A percentile compares a stretch with the other conserved stretches of the same genome.
These are phyloP conservation scores for Mimosa pudica DNA, from an alignment of 306 rosid species.

Conservation along the genomic window DNA sequence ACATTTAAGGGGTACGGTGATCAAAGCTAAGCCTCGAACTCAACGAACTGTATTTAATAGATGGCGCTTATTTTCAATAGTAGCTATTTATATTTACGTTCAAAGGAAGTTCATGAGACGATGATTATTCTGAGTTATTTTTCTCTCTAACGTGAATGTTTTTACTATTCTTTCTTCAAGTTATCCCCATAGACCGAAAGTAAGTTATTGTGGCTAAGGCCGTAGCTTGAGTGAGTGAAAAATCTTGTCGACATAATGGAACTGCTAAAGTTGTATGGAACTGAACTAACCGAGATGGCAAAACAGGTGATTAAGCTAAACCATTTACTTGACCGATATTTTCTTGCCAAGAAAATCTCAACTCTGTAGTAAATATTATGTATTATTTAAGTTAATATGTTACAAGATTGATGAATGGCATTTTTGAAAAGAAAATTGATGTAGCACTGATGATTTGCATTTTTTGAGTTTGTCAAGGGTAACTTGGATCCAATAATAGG, in stretches of 20 bases:
- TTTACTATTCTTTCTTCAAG: too few relatives aligned
- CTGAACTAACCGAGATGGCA: slow-evolving; percentile 1
- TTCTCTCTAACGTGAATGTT: neutral
- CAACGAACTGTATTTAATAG: neutral
- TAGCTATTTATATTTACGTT: neutral
- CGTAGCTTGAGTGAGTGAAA: slow-evolving; percentile 3
- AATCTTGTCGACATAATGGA: slow-evolving; percentile 1
- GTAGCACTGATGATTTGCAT: neutral
- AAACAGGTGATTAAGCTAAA: slow-evolving; percentile 2
- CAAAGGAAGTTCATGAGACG: neutral
- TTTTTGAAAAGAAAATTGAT: neutral
- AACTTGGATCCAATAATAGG: slow-evolving; percentile 9
- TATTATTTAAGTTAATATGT: neutral
- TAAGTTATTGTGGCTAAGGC: neutral
- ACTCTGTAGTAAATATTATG: neutral
- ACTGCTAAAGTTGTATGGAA: neutral
- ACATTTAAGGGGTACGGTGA: neutral
- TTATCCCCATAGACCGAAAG: neutral
- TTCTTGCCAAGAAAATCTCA: neutral
- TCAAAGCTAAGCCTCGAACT: neutral
- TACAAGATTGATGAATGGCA: too few relatives aligned
- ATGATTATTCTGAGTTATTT: neutral
- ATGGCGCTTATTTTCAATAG: neutral
- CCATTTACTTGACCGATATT: neutral
- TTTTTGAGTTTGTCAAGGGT: neutral